phyloP scores from a whole-genome alignment of 2,329 filamentous ascomycete genomes.

The Sporothrix brunneoviolacea region DNA sequence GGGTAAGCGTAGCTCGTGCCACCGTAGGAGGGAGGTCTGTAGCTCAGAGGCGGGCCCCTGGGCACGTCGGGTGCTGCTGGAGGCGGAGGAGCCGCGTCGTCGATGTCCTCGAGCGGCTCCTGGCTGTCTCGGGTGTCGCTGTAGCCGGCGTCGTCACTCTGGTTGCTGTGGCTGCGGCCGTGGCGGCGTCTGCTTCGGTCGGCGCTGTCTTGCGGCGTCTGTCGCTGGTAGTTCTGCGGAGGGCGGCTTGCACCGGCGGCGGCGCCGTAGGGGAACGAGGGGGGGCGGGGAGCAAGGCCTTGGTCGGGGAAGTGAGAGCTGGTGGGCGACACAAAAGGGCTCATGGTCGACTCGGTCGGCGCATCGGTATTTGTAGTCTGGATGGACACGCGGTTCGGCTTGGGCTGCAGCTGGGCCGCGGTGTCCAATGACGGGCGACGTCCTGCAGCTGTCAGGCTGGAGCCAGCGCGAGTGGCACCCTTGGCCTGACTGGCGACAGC shows the following conservation, averaged over 20 bases:
- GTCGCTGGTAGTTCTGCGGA: constrained; percentile 30
- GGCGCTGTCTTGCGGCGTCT: constrained; percentile 17
- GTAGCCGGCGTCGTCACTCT: constrained; percentile 23
- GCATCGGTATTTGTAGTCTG: constrained; percentile 51
- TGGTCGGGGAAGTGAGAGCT: constrained; percentile 42
- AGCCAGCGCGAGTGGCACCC: constrained; percentile 21
- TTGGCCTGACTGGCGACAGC: constrained; percentile 31
- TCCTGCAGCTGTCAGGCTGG: constrained; percentile 14
- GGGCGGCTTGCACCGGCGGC: constrained; percentile 28
- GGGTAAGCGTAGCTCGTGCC: constrained; percentile 20
- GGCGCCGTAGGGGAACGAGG: constrained; percentile 45
- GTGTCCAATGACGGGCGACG: constrained; percentile 30
- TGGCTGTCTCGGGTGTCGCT: constrained; percentile 20
- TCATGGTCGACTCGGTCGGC: constrained; percentile 52
- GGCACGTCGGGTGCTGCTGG: constrained; percentile 56
- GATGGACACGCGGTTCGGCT: constrained; percentile 45
- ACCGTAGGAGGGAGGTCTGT: constrained; percentile 38
- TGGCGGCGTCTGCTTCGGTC: constrained; percentile 29
- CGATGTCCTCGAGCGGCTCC: background rate
- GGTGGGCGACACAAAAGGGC: constrained; percentile 50
- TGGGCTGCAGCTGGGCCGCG: constrained; percentile 33
- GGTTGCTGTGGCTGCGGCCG: constrained; percentile 36
- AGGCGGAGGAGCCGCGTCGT: constrained; percentile 25
- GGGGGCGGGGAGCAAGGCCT: constrained; percentile 52
- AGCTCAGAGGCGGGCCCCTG: constrained; percentile 51